Evolutionary conservation across 169 alveolate genomes (phyloP), one percentile per base, ranked within the genome.

Genomic region (Neospora caninum): DNA sequence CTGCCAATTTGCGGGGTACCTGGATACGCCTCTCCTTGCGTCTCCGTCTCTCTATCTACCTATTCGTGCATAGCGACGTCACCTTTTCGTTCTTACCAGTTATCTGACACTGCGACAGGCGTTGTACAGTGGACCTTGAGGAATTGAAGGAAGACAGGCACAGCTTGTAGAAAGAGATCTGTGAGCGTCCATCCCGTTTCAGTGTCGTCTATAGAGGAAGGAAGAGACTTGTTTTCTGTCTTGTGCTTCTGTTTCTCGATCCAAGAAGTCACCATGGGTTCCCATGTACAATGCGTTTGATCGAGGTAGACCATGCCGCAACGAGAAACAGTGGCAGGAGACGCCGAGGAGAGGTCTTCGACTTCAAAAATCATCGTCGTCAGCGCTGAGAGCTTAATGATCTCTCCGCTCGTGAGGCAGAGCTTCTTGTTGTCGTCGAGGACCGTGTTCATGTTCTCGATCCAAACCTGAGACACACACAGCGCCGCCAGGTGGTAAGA

Each of bases 241-340:
- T 29, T 31, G 43, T n/a, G 22, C 84, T 9, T 73, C 84, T 73
- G 39, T 9, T 13, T 1, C 41, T 82, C 39, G 20, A 82, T 92
- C 99, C 99, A 99, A 34, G 98, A 96, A 67, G 96, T 98, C 82
- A 98, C 91, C 88, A 98, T 96, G 67, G 99, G 99, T 78, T 97
- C 97, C 98, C 98, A 99, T 0, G 98, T 98, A n/a, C 98, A 95
- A 95, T 97, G 99, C 92, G 97, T 95, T 82, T 98, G 98, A 20
- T 98, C 96, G 42, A 99, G 97, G 95, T 97, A 99, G 95, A 99
- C 99, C 95, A 98, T 98, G 91, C 99, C 99, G 93, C 99, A 98
- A 80, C 99, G 96, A 34, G 98, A 97, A 20, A 98, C 99, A 36
- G 99, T 98, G 70, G 99, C 99, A n/a, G 99, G 99, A 41, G 99